These are phyloP conservation scores for Pseudocercospora ulei DNA, from an alignment of 2,329 filamentous ascomycete species.

Conservation along the genomic window DNA sequence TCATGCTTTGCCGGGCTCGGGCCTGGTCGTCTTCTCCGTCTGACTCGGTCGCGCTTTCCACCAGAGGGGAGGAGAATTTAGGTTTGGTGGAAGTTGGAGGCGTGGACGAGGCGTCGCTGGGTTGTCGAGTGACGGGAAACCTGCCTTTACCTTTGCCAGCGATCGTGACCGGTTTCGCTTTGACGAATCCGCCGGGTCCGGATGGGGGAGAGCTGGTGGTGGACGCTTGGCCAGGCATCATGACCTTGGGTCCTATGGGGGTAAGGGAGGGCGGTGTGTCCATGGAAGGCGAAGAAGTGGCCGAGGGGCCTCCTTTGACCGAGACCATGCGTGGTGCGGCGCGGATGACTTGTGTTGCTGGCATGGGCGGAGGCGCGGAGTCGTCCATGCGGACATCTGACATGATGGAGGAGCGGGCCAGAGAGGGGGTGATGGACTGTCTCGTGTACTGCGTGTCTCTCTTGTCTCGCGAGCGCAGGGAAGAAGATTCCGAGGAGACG, in stretches of 20 bases:
- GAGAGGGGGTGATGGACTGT: constrained; percentile 43
- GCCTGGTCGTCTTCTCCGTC: constrained; percentile 31
- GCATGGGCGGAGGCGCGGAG: constrained; percentile 65
- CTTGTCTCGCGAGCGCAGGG: constrained; percentile 32
- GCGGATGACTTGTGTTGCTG: constrained; percentile 76
- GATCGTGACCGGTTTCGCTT: constrained; percentile 42
- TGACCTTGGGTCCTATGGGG: constrained; percentile 27
- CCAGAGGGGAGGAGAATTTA: constrained; percentile 30
- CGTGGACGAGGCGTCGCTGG: constrained; percentile 24
- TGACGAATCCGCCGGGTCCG: constrained; percentile 34
- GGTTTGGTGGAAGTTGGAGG: constrained; percentile 23
- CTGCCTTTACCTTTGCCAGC: constrained; percentile 33
- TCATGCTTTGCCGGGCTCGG: constrained; percentile 26
- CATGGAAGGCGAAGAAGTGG: constrained; percentile 13
- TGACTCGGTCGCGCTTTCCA: constrained; percentile 25
- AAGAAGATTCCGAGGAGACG: constrained; percentile 69
- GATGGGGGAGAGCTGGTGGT: constrained; percentile 31
- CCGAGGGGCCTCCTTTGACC: constrained; percentile 49
- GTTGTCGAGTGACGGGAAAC: constrained; percentile 27
- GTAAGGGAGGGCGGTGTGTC: constrained; percentile 7
- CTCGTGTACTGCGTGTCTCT: constrained; percentile 36
- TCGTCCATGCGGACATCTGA: constrained; percentile 92
- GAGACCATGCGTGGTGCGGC: constrained; percentile 88
- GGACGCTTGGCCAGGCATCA: constrained; percentile 35
- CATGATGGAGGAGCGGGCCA: constrained; percentile 55